These are phyloP conservation scores for Haplosporangium gracile DNA, from an alignment of 192 early-diverging fungal species.

Conservation along the genomic window DNA sequence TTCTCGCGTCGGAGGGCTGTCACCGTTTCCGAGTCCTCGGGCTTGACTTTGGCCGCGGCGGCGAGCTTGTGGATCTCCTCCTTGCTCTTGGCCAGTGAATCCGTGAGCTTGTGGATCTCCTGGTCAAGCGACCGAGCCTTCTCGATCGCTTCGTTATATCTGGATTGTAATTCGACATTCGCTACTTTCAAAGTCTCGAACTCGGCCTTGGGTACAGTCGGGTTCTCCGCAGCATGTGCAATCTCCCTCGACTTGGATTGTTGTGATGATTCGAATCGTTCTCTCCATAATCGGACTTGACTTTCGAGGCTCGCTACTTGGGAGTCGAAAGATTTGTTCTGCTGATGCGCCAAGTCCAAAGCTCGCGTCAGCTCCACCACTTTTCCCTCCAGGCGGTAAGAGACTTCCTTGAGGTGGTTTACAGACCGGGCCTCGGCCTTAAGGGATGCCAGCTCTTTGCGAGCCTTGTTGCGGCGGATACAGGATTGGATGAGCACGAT, in stretches of 20 bases:
- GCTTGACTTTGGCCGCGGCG: constrained; percentile 61
- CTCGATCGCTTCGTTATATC: constrained; percentile 70
- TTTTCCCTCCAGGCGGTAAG: constrained; percentile 95
- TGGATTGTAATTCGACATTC: constrained; percentile 69
- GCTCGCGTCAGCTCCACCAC: constrained; percentile 94
- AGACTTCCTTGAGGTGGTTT: constrained; percentile 93
- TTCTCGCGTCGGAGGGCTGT: constrained; percentile 80
- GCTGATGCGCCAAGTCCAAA: constrained; percentile 75
- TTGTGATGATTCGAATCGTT: constrained; percentile 72
- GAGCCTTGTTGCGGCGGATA: constrained; percentile 80
- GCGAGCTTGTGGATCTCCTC: constrained; percentile 76
- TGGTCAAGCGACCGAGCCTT: constrained; percentile 73
- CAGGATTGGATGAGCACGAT: constrained; percentile 88
- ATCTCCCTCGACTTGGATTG: constrained; percentile 67
- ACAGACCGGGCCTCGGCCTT: constrained; percentile 91
- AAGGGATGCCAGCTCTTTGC: constrained; percentile 74
- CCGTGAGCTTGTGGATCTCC: constrained; percentile 70
- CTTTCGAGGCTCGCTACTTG: constrained; percentile 72
- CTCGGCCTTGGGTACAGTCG: constrained; percentile 74
- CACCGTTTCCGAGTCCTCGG: constrained; percentile 74
- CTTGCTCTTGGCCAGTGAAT: constrained; percentile 67
- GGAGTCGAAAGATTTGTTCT: constrained; percentile 72
- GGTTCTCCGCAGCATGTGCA: constrained; percentile 62
- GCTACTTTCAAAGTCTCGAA: constrained; percentile 67
- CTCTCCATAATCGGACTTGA: constrained; percentile 76